Percentiles rank a stretch among this genome's conserved stretches.
Conservation (phyloP, 768 basidiomycete species). For the Sporobolomyces phaffii region DNA sequence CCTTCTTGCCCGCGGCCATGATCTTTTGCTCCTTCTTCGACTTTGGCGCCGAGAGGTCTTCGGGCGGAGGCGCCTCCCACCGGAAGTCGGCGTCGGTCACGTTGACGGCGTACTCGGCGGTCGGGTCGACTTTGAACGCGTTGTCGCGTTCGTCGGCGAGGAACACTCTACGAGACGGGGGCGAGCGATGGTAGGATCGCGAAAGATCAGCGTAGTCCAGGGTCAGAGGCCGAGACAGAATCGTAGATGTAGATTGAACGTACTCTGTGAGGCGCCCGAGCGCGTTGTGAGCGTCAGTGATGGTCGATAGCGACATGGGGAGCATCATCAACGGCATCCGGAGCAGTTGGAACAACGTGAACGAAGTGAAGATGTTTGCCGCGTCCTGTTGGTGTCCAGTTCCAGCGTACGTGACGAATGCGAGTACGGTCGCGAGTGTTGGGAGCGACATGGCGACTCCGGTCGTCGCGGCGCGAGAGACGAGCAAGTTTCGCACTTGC, state of each 20-base stretch:
- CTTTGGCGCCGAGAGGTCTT: constrained; percentile 41
- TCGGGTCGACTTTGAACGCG: constrained; percentile 54
- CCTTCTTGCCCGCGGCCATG: not conserved
- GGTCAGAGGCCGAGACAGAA: too few species aligned
- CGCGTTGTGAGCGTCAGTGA: constrained; percentile 78
- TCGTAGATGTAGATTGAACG: too few species aligned
- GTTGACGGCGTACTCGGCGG: constrained; percentile 60
- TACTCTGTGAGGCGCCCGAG: constrained; percentile 61
- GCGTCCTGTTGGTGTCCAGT: constrained; percentile 65
- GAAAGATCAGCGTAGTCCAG: not conserved
- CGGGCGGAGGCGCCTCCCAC: constrained; percentile 70
- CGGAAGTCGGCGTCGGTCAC: constrained; percentile 68
- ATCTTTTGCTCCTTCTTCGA: constrained; percentile 44
- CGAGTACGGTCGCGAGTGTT: constrained; percentile 65
- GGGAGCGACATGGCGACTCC: constrained; percentile 52
- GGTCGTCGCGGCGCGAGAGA: constrained; percentile 41
- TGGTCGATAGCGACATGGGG: constrained; percentile 47
- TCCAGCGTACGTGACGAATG: constrained; percentile 65
- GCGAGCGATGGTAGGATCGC: not conserved
- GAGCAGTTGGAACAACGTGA: constrained; percentile 77
- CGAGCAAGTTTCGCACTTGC: constrained; percentile 50
- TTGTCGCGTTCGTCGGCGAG: constrained; percentile 70
- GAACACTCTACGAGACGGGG: constrained; percentile 55
- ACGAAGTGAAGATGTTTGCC: constrained; percentile 70
- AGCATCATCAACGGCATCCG: constrained; percentile 55